Evolutionary conservation across 805 yeast genomes (phyloP).

Genomic region (Candida silvicultrix): DNA sequence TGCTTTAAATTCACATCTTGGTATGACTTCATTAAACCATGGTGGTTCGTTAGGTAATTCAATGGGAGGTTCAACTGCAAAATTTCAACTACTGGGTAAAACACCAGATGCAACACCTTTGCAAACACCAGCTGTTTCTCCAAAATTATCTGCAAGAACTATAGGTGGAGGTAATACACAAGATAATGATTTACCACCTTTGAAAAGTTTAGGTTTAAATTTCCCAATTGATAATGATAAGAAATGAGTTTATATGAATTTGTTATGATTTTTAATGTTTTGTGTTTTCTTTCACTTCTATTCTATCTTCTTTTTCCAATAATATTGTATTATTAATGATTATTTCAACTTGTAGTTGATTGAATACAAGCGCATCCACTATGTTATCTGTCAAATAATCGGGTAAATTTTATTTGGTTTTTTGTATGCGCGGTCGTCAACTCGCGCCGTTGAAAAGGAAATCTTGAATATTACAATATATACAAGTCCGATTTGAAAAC

Average conservation of each 20-base stretch:
- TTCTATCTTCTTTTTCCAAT: no score
- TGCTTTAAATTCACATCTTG: conserved; percentile 15
- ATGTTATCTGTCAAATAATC: no score
- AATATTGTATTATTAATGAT: no score
- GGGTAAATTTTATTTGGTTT: no score
- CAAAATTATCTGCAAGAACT: conserved; percentile 13
- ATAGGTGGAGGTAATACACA: conserved; percentile 1
- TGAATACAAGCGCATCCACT: no score
- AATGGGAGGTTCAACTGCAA: conserved; percentile 1
- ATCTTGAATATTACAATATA: no score
- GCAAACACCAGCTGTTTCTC: conserved; percentile 22
- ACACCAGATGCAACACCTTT: conserved; percentile 24
- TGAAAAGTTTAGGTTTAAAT: conserved; percentile 20
- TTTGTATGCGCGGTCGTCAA: no score
- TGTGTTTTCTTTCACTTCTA: neutral
- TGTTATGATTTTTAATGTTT: neutral
- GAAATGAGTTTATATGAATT: conserved; percentile 3
- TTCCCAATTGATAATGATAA: conserved; percentile 17
- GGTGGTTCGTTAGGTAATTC: neutral
- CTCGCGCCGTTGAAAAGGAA: no score
- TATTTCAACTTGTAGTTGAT: no score
- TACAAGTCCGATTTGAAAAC: neutral
- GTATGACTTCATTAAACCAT: conserved; percentile 12
- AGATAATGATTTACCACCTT: conserved; percentile 19
- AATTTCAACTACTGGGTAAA: conserved; percentile 17